Evolutionary conservation across 164 flowering plant genomes (phyloP).

Genomic region (Aristolochia contorta): DNA sequence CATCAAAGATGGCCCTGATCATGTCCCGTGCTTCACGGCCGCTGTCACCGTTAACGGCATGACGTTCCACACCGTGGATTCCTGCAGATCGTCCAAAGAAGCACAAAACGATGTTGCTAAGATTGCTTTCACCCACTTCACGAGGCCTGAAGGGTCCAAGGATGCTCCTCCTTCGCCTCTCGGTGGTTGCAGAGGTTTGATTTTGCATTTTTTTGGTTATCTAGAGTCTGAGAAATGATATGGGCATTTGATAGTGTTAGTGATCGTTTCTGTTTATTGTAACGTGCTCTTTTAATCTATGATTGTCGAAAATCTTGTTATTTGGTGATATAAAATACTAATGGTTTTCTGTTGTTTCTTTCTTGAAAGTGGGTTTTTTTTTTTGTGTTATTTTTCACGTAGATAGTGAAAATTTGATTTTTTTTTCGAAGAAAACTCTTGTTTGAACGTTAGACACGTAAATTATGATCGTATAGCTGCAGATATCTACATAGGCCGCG

Average conservation of each 20-base stretch:
- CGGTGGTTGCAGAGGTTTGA: background rate
- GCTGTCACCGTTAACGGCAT: constrained; percentile 30
- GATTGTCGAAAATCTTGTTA: background rate
- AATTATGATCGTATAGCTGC: background rate
- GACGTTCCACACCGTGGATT: constrained; percentile 11
- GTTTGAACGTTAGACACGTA: background rate
- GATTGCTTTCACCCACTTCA: constrained; percentile 10
- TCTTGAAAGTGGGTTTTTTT: no score
- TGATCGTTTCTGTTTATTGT: background rate
- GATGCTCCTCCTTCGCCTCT: background rate
- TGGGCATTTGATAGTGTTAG: background rate
- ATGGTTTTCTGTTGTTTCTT: background rate
- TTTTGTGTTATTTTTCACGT: background rate
- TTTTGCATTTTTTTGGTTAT: background rate
- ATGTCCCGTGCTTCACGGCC: constrained; percentile 34
- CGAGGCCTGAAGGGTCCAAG: background rate
- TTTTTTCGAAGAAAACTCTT: background rate
- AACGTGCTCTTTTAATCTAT: background rate
- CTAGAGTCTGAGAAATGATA: background rate
- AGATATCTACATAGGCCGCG: background rate
- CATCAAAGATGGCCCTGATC: constrained; percentile 27
- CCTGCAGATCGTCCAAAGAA: constrained; percentile 24
- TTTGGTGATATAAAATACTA: background rate
- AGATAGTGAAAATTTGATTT: background rate
- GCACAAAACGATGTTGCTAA: constrained; percentile 49